These are phyloP conservation scores for Blastomyces gilchristii DNA, from an alignment of 2,329 filamentous ascomycete species.

Conservation along the genomic window DNA sequence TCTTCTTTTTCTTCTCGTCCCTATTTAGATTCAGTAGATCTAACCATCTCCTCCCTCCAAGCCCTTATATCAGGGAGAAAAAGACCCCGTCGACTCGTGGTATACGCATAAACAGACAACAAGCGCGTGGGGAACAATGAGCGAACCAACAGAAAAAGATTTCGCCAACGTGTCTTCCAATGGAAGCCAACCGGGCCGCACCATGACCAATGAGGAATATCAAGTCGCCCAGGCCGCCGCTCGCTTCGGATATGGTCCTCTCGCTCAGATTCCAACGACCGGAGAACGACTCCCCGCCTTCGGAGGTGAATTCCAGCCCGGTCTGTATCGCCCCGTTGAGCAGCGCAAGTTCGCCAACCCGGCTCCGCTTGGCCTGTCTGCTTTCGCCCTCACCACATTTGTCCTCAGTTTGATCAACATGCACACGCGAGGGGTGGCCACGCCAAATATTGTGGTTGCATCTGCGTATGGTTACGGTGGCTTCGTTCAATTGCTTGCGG, in stretches of 20 bases:
- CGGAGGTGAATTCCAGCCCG: constrained; percentile 64
- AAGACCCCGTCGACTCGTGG: neutral
- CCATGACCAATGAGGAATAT: constrained; percentile 37
- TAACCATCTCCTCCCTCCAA: neutral
- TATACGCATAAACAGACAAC: neutral
- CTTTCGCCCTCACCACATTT: constrained; percentile 76
- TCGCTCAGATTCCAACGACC: constrained; percentile 40
- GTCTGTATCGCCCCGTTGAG: constrained; percentile 54
- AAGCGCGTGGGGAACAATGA: neutral
- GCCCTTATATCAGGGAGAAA: neutral
- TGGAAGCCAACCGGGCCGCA: neutral
- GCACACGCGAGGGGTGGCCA: constrained; percentile 48
- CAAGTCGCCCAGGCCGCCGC: constrained; percentile 36
- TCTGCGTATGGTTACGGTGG: constrained; percentile 67
- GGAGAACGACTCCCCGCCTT: constrained; percentile 49
- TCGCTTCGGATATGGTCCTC: constrained; percentile 42
- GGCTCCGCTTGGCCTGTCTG: constrained; percentile 63
- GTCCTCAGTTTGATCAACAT: constrained; percentile 67
- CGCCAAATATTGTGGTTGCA: constrained; percentile 57
- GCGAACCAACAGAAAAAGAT: constrained; percentile 5
- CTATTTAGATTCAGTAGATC: neutral
- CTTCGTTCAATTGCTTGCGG: constrained; percentile 65
- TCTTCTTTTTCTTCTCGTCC: neutral
- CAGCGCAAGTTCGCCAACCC: constrained; percentile 67
- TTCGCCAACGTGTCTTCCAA: constrained; percentile 4